Conservation (phyloP, 306 rosid genomes). For the Rubus parviflorus region DNA sequence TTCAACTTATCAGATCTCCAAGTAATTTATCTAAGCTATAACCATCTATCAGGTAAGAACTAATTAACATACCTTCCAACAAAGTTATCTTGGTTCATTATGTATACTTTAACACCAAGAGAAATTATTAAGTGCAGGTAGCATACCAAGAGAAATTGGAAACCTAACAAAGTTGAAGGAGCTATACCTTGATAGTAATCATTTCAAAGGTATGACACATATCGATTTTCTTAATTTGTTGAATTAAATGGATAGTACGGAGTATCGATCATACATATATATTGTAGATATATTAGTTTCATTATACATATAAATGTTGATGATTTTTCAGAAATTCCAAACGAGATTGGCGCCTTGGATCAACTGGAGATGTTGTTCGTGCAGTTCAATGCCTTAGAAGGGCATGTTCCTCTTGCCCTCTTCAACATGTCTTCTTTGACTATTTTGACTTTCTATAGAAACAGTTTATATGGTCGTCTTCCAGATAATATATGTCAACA, state of each 20-base stretch:
- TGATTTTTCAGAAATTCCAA: not conserved
- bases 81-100: not conserved
- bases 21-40: not conserved
- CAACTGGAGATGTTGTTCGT: too few relatives aligned
- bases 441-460: not conserved
- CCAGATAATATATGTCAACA: too few relatives aligned
- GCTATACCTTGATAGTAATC: not conserved
- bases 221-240: too few relatives aligned
- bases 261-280: too few relatives aligned
- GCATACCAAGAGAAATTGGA: too few relatives aligned
- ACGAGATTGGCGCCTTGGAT: not conserved
- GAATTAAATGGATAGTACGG: too few relatives aligned
- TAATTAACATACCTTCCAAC: not conserved
- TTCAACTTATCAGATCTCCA: not conserved
- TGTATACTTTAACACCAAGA: too few relatives aligned
- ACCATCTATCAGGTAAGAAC: not conserved
- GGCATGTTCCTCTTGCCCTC: not conserved
- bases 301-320: not conserved
- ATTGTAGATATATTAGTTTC: too few relatives aligned
- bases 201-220: not conserved
- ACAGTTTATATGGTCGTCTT: too few relatives aligned
- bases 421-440: not conserved
- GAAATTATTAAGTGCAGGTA: too few relatives aligned
- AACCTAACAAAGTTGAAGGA: not conserved
- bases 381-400: not conserved